phyloP scores from a whole-genome alignment of 169 alveolate genomes.

The Sarcocystis neurona region DNA sequence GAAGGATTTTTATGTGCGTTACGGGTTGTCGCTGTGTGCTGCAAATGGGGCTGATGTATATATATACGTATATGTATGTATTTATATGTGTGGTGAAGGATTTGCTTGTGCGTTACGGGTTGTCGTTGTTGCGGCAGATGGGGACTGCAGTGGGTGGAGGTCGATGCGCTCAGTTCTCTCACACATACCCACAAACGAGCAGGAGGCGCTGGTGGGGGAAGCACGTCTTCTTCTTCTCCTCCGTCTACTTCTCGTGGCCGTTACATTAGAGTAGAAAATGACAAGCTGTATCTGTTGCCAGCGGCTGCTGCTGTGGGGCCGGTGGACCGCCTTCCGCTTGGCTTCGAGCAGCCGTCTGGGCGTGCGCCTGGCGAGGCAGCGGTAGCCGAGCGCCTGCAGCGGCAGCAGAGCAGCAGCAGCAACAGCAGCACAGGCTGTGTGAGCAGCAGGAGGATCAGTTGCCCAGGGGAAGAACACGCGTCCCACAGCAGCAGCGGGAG shows the following conservation, averaged over 20 bases:
- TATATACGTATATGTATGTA: too few species aligned
- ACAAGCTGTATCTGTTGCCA: constrained; percentile 26
- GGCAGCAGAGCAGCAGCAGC: constrained; percentile 12
- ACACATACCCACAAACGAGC: background rate
- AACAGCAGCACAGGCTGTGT: constrained; percentile 42
- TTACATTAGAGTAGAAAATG: constrained; percentile 2
- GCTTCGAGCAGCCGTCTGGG: background rate
- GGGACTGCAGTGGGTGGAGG: constrained; percentile 39
- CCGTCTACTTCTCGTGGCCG: background rate
- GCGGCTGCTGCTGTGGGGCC: background rate
- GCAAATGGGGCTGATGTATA: too few species aligned
- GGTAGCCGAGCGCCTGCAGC: background rate
- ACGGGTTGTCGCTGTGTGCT: too few species aligned
- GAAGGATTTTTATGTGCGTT: too few species aligned
- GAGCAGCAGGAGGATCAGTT: too few species aligned
- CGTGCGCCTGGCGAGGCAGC: background rate
- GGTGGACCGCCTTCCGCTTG: too few species aligned
- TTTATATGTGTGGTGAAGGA: too few species aligned
- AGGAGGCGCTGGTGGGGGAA: too few species aligned
- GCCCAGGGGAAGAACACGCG: too few species aligned
- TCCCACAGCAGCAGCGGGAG: constrained; percentile 31
- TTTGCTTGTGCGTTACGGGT: too few species aligned
- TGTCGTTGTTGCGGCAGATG: background rate
- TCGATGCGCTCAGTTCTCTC: constrained; percentile 20
- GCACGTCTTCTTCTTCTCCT: too few species aligned